Evolutionary conservation across 768 basidiomycete genomes (phyloP).

Genomic region (Boletus subparvulus): DNA sequence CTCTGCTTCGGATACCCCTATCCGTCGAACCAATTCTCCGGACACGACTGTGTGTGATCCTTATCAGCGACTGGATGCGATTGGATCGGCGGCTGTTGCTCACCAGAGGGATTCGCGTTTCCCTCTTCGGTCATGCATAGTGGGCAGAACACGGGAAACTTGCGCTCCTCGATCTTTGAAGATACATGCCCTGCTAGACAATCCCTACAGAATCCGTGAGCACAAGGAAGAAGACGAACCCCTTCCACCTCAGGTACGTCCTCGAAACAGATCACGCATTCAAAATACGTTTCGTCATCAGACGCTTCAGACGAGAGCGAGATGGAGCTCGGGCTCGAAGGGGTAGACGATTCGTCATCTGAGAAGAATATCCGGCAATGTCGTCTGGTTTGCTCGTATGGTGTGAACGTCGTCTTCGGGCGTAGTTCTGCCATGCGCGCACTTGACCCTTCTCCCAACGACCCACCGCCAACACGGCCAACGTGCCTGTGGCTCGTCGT

Average conservation of each 20-base stretch:
- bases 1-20: conserved; percentile 45
- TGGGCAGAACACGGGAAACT: conserved; percentile 62
- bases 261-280: conserved; percentile 60
- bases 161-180: conserved; percentile 48
- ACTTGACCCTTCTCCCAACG: conserved; percentile 8
- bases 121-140: conserved; percentile 43
- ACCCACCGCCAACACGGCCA: neutral
- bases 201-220: conserved; percentile 52
- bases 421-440: neutral
- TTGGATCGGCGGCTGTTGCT: conserved; percentile 3
- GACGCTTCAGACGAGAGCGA: conserved; percentile 5
- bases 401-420: neutral
- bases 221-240: conserved; percentile 43
- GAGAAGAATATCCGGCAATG: conserved; percentile 27
- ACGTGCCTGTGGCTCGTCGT: neutral
- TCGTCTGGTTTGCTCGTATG: conserved; percentile 24
- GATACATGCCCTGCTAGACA: conserved; percentile 47
- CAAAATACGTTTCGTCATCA: conserved; percentile 31
- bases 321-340: neutral
- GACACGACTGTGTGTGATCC: conserved; percentile 37
- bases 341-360: conserved; percentile 8
- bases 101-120: conserved; percentile 33
- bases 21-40: conserved; percentile 33
- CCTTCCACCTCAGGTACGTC: conserved; percentile 38
- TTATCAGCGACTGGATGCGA: neutral